Conservation (phyloP, 768 basidiomycete genomes). For the Cubamyces lactineus region DNA sequence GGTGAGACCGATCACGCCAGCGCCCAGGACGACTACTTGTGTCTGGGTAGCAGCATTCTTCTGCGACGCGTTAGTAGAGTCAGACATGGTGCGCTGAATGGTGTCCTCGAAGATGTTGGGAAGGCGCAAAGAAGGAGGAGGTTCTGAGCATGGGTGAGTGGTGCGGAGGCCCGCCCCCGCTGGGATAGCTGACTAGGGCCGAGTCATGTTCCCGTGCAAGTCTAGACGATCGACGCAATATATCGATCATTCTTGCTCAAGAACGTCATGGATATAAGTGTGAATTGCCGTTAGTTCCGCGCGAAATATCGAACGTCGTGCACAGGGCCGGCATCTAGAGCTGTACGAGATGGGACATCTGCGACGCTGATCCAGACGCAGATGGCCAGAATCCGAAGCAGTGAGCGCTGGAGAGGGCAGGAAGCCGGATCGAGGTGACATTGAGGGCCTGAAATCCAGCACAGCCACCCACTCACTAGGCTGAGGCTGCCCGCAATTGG, state of each 20-base stretch:
- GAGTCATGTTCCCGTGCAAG: conserved; percentile 1
- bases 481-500: background rate
- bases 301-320: background rate
- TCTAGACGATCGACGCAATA: conserved; percentile 3
- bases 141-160: too few relatives aligned
- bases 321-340: too few relatives aligned
- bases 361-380: background rate
- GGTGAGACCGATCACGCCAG: conserved; percentile 50
- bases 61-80: background rate
- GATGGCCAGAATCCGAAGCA: too few relatives aligned
- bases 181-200: background rate
- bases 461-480: background rate
- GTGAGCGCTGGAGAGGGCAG: background rate
- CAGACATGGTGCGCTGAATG: too few relatives aligned
- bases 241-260: background rate
- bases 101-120: too few relatives aligned
- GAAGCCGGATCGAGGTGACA: background rate
- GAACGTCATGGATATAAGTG: too few relatives aligned
- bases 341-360: background rate
- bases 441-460: background rate
- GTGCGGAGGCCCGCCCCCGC: background rate
- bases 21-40: conserved; percentile 43
- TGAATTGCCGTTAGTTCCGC: background rate
- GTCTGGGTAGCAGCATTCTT: background rate
- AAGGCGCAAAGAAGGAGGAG: background rate